Percentiles rank a stretch among this genome's conserved stretches.
These are phyloP conservation scores for Simplicillium sp. DNA, from an alignment of 2,329 filamentous ascomycete species.

Conservation along the genomic window DNA sequence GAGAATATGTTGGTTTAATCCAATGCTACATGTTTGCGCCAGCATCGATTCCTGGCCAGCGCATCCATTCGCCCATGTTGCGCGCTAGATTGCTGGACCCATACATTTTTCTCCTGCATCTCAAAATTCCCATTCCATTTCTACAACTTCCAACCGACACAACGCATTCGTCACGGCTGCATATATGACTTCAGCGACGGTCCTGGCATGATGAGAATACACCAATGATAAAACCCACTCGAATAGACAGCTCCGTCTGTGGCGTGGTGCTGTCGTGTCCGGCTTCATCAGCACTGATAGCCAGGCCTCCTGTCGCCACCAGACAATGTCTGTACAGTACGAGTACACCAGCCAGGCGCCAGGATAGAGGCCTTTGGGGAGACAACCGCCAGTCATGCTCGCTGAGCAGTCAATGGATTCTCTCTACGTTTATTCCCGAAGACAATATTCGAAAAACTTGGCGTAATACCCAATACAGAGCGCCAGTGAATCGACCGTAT, in stretches of 20 bases:
- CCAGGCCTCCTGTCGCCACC: conserved; percentile 13
- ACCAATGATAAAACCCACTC: conserved; percentile 51
- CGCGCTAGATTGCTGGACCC: neutral
- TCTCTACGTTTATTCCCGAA: conserved; percentile 27
- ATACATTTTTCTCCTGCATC: neutral
- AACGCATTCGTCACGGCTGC: neutral
- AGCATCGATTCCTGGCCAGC: no score
- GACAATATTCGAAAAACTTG: conserved; percentile 6
- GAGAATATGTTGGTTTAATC: no score
- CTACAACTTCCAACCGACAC: neutral
- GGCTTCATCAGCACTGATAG: conserved; percentile 21
- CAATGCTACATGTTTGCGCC: no score
- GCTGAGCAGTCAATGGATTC: conserved; percentile 27
- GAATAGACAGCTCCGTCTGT: conserved; percentile 51
- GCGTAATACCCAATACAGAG: no score
- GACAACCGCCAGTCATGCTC: conserved; percentile 14
- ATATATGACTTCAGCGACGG: neutral
- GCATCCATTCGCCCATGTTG: neutral
- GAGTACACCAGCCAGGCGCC: neutral
- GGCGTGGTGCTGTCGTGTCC: conserved; percentile 42
- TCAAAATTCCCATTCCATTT: neutral
- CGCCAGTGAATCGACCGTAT: no score
- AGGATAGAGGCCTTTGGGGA: no score
- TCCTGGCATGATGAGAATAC: conserved; percentile 36
- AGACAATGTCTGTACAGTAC: conserved; percentile 10